Evolutionary conservation across 306 rosid species (phyloP), one percentile per base, ranked within the genome.

Genomic region (Cajanus cajan): DNA sequence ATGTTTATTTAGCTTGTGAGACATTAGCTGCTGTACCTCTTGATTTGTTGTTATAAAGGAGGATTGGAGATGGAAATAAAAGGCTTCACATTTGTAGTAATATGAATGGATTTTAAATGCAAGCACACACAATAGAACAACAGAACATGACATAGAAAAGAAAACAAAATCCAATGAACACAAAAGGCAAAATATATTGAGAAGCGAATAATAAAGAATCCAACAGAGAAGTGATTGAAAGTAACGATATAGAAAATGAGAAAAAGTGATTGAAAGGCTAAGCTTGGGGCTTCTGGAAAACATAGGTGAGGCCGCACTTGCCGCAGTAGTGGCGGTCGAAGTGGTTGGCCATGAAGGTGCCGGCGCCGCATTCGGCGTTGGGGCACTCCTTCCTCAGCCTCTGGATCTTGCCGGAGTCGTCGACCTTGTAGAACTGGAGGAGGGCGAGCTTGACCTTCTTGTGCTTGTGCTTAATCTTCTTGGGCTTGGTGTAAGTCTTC

Each of bases 1-100:
- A 37, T 81, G 79, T 59, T 68, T 73, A 28, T 67, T 77, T 77
- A 66, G 83, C 69, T 80, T 80, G 85, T 72, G 78, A 71, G 58
- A 80, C 57, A 74, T 22, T 52, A 79, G 63, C 7, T 37, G 40
- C 58, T 67, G 68, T 31, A 33, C 43, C 61, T 54, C 31, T 28
- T 58, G 64, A 37, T 72, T 51, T 24, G 21, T 79, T 36, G 73
- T 51, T 43, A 71, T 47, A 8, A 34, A 71, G 48, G 78, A 25
- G 33, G 58, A 48, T 18, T 14, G 24, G 16, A 10, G 21, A n/a
- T n/a, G n/a, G n/a, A n/a, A n/a, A n/a, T n/a, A n/a, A n/a, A n/a
- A n/a, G n/a, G n/a, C n/a, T n/a, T n/a, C n/a, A n/a, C n/a, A n/a
- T n/a, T n/a, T n/a, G n/a, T n/a, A n/a, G n/a, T n/a, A n/a, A n/a